Base-by-base conservation (phyloP, 495 filamentous ascomycete genomes). In the Cercophora scortea region DNA sequence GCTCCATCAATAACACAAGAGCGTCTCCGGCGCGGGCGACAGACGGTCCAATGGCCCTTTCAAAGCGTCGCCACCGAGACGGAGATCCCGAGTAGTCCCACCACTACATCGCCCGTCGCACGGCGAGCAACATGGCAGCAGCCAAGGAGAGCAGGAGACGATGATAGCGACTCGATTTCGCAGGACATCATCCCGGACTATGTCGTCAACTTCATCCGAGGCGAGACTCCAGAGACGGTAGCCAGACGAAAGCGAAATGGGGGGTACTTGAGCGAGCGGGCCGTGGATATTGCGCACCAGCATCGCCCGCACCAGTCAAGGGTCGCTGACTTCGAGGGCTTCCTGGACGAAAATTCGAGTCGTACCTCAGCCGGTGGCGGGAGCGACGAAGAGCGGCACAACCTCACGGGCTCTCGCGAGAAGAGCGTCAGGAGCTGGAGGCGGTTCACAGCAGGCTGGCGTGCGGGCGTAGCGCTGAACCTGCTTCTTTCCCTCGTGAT, bases 171-270 rank as follows among this genome's bases (percentile, higher is more conserved):
- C 40, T 63, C 64, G 38, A 57, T 73, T 34, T 38, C 48, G 12
- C 60, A 60, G 44, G 64, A 66, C 53, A 51, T 75, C 13, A 63
- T 75, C 11, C 73, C 72, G 6, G 72, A 75, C 49, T 76, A 75
- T 47, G 69, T 75, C 19, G 61, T 69, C 51, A 75, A 70, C 50
- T 76, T 69, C 53, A 63, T 76, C 38, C 50, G 66, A 38, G 67
- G 71, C 36, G 71, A 74, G 55, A 71, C 71, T 13, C 68, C 71
- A 4, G 71, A 73, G 49, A 71, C 66, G 42, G 56, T 70, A 6
- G 70, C 73, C 11, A 58, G 62, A 53, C 66, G 67, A 47, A 69
- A 70, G 56, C 50, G 40, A 11, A 66, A 73, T 36, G 62, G 55
- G 35, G 65, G 55, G n/a, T 60, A 65, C 51, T 61, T 66, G 48